These are phyloP conservation scores for Penicillium coprophilum DNA, from an alignment of 495 filamentous ascomycete genomes.

Conservation along the genomic window DNA sequence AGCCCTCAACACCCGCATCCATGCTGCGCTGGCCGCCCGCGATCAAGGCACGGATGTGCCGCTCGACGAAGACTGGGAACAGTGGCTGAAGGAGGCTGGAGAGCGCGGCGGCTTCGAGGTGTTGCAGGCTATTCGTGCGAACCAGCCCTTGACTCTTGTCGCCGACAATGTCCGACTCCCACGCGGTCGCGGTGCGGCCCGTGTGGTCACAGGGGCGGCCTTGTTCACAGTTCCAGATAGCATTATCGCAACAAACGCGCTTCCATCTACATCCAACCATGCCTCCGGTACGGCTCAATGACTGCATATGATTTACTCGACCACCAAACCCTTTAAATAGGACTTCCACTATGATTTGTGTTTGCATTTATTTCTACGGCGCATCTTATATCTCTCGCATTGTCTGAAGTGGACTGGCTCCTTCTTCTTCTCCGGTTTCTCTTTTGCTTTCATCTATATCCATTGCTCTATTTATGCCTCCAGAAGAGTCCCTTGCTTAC, in stretches of 20 bases:
- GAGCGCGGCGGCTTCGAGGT: constrained; percentile 56
- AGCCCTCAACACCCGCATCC: constrained; percentile 69
- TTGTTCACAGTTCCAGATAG: constrained; percentile 16
- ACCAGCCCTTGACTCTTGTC: constrained; percentile 37
- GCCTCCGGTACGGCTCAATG: constrained; percentile 22
- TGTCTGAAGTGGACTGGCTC: constrained; percentile 25
- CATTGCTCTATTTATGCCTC: constrained; percentile 4
- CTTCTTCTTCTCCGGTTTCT: constrained; percentile 16
- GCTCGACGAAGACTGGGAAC: constrained; percentile 79
- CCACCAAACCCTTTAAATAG: background rate
- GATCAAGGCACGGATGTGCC: constrained; percentile 61
- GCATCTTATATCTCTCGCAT: constrained; percentile 17
- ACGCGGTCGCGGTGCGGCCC: constrained; percentile 19
- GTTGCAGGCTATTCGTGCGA: constrained; percentile 42
- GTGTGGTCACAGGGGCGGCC: constrained; percentile 16
- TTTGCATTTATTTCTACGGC: constrained; percentile 27
- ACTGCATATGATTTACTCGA: constrained; percentile 1
- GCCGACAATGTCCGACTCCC: constrained; percentile 31
- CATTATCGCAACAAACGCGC: constrained; percentile 14
- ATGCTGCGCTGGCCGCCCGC: constrained; percentile 64
- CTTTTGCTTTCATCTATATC: constrained; percentile 6
- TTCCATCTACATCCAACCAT: constrained; percentile 17
- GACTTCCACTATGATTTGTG: constrained; percentile 7
- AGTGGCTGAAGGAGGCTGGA: constrained; percentile 79
- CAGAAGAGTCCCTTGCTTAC: constrained; percentile 2